phyloP scores from a whole-genome alignment of 1,284 basidiomycete species.

The Ganoderma multipileum region DNA sequence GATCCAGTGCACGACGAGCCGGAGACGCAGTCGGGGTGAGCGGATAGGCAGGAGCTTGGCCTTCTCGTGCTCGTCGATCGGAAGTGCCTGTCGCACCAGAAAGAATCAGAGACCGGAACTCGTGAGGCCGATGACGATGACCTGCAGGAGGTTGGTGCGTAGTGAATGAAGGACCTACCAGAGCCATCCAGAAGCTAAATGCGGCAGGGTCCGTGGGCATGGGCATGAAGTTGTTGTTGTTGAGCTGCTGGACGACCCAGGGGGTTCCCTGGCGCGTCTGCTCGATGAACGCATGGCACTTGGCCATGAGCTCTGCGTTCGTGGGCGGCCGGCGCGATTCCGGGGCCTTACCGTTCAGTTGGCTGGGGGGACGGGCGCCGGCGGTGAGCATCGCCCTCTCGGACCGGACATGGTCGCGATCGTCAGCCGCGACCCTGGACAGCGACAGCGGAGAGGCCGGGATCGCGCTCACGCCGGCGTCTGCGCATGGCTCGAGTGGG shows the following conservation, averaged over 20 bases:
- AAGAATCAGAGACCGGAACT: background rate
- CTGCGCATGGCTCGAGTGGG: slow-evolving; percentile 5
- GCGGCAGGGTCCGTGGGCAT: slow-evolving; percentile 71
- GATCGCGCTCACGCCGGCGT: slow-evolving; percentile 20
- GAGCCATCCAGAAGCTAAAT: slow-evolving; percentile 92
- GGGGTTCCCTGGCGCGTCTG: slow-evolving; percentile 84
- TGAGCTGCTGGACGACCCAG: slow-evolving; percentile 91
- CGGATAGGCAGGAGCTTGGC: slow-evolving; percentile 92
- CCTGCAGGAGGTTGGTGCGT: background rate
- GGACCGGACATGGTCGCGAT: slow-evolving; percentile 16
- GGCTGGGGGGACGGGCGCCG: slow-evolving; percentile 22
- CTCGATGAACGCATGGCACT: slow-evolving; percentile 82
- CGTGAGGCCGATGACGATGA: slow-evolving; percentile 10
- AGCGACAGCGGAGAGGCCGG: slow-evolving; percentile 8
- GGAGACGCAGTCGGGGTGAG: slow-evolving; percentile 77
- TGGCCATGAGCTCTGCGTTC: slow-evolving; percentile 77
- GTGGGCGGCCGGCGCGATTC: slow-evolving; percentile 29
- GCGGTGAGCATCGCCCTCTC: slow-evolving; percentile 26
- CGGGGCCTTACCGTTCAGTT: background rate
- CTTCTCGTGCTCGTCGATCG: slow-evolving; percentile 96
- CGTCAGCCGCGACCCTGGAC: slow-evolving; percentile 4
- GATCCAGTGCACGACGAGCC: slow-evolving; percentile 93
- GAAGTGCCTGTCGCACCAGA: slow-evolving; percentile 63
- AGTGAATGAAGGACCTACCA: slow-evolving; percentile 47
- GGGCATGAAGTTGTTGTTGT: slow-evolving; percentile 70